phyloP scores from a whole-genome alignment of 441 rosid genomes.

The Jatropha podagrica region DNA sequence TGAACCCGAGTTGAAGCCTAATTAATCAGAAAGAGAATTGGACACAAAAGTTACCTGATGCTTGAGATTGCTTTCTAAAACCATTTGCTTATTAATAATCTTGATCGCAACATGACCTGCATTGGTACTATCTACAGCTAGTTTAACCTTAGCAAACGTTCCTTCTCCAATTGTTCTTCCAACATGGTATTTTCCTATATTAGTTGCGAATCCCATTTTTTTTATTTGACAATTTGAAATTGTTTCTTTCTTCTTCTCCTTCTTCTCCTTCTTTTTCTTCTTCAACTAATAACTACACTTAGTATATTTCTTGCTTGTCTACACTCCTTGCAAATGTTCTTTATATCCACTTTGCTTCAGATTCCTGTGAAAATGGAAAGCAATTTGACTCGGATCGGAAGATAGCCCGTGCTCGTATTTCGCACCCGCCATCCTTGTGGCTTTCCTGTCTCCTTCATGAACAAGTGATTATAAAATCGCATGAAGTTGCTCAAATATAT shows the following conservation, averaged over 20 bases:
- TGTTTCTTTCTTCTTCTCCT: not conserved
- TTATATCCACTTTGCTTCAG: conserved; percentile 22
- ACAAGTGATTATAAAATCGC: not conserved
- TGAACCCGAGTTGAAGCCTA: not conserved
- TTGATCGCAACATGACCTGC: conserved; percentile 68
- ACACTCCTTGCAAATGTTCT: conserved; percentile 32
- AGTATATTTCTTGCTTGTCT: conserved; percentile 21
- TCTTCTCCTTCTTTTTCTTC: not conserved
- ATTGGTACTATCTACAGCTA: conserved; percentile 60
- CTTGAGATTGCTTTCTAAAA: conserved; percentile 66
- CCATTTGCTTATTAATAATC: conserved; percentile 71
- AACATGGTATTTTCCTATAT: conserved; percentile 70
- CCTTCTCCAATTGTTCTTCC: conserved; percentile 85
- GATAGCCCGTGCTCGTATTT: conserved; percentile 13
- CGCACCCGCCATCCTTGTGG: conserved; percentile 25
- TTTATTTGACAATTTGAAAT: not conserved
- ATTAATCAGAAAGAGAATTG: not conserved
- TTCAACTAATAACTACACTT: not conserved
- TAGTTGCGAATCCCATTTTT: conserved; percentile 48
- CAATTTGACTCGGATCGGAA: not conserved
- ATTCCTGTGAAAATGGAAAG: conserved; percentile 11
- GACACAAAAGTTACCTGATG: conserved; percentile 42
- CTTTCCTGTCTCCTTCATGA: not conserved
- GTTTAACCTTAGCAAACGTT: conserved; percentile 89
- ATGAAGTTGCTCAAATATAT: not conserved